Evolutionary conservation across 768 basidiomycete genomes (phyloP).

Genomic region (Lactarius quietus): DNA sequence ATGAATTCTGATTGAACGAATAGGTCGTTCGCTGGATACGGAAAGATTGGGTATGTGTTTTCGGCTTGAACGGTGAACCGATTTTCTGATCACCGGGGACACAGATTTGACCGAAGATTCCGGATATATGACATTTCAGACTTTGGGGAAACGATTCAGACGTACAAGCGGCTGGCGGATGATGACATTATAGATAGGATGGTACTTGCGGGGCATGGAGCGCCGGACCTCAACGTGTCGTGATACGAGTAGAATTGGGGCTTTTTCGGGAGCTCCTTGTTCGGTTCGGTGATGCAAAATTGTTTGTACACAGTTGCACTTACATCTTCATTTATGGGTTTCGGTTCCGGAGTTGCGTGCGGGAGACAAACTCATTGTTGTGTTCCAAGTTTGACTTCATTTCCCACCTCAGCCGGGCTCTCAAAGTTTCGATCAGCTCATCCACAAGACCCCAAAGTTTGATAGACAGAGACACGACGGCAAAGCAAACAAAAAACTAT

Average conservation of each 20-base stretch:
- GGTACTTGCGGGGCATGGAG: constrained; percentile 51
- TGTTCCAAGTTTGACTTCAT: no score
- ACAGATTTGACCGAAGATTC: constrained; percentile 86
- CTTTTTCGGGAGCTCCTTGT: neutral
- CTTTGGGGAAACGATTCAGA: constrained; percentile 88
- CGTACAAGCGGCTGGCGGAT: constrained; percentile 78
- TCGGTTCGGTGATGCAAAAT: neutral
- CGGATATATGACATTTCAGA: constrained; percentile 83
- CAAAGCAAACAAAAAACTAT: neutral
- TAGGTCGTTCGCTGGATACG: constrained; percentile 81
- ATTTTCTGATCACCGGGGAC: neutral
- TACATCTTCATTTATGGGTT: neutral
- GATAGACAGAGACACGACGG: neutral
- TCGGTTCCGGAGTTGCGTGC: no score
- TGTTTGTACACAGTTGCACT: neutral
- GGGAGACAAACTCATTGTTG: no score
- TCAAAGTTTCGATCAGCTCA: no score
- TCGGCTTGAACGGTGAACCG: constrained; percentile 4
- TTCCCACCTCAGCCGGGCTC: no score
- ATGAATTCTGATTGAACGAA: neutral
- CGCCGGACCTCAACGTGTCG: constrained; percentile 27
- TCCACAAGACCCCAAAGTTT: no score
- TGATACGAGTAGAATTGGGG: neutral
- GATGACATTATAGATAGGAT: constrained; percentile 64
- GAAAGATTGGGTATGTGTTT: constrained; percentile 60